These are phyloP conservation scores for Podila clonocystis DNA, from an alignment of 192 early-diverging fungal species.

Conservation along the genomic window DNA sequence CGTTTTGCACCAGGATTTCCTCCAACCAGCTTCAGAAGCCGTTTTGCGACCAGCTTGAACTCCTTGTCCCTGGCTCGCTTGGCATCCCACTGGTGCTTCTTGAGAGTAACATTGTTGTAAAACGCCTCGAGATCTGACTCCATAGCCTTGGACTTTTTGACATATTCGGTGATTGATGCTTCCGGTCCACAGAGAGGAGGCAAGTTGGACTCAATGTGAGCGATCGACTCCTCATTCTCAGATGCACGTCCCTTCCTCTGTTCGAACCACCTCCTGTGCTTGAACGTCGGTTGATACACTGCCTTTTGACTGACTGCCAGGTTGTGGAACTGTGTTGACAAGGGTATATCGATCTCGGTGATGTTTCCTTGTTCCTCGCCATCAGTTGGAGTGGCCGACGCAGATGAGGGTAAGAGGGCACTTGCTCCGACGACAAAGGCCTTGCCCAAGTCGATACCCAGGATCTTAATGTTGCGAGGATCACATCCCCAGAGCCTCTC, in stretches of 20 bases:
- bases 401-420: too few species aligned
- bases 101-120: slow-evolving; percentile 7
- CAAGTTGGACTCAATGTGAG: slow-evolving; percentile 5
- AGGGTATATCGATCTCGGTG: too few species aligned
- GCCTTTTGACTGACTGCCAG: slow-evolving; percentile 17
- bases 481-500: too few species aligned
- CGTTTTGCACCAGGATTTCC: slow-evolving; percentile 12
- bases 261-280: slow-evolving; percentile 11
- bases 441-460: too few species aligned
- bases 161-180: slow-evolving; percentile 3
- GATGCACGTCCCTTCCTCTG: not conserved
- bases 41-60: slow-evolving; percentile 8
- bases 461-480: too few species aligned
- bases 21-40: slow-evolving; percentile 10
- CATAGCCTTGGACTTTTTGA: not conserved
- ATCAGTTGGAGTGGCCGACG: too few species aligned
- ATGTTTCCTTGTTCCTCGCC: too few species aligned
- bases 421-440: too few species aligned
- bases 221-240: not conserved
- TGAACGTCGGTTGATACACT: slow-evolving; percentile 14
- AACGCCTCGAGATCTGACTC: slow-evolving; percentile 8
- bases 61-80: slow-evolving; percentile 6
- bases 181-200: slow-evolving; percentile 15
- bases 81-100: slow-evolving; percentile 9
- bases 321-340: slow-evolving; percentile 4